Conservation (phyloP, 2,329 filamentous ascomycete species). For the Apiospora sp. region DNA sequence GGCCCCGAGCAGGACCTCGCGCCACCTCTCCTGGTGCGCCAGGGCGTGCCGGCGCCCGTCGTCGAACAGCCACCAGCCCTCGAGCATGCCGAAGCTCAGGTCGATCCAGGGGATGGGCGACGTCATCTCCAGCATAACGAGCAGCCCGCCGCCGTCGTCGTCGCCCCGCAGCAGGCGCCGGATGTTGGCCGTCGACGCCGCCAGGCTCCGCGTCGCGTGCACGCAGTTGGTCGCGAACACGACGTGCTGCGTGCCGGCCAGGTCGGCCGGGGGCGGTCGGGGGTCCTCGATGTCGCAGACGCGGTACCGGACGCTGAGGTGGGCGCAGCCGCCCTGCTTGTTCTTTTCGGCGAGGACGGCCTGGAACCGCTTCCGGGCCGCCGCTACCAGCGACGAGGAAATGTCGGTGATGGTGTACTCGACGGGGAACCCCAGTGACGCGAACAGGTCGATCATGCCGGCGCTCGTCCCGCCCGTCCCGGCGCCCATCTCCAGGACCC, state of each 20-base stretch:
- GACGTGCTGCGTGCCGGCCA: constrained; percentile 38
- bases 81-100: constrained; percentile 42
- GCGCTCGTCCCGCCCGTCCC: constrained; percentile 45
- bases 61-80: constrained; percentile 47
- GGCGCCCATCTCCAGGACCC: constrained; percentile 44
- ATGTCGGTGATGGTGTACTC: constrained; percentile 50
- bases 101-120: constrained; percentile 41
- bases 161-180: constrained; percentile 39
- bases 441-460: constrained; percentile 34
- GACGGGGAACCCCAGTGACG: constrained; percentile 32
- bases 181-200: constrained; percentile 37
- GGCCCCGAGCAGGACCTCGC: no score
- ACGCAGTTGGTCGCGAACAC: constrained; percentile 47
- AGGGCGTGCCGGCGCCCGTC: constrained; percentile 40
- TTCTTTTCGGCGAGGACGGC: no score
- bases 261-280: constrained; percentile 28
- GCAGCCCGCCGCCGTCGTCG: constrained; percentile 32
- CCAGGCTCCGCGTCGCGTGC: constrained; percentile 44
- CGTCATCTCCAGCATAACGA: constrained; percentile 44
- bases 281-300: constrained; percentile 39
- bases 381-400: constrained; percentile 38
- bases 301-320: no score
- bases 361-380: constrained; percentile 34
- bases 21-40: no score
- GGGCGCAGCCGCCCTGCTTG: no score